Conservation (phyloP, 2,329 filamentous ascomycete genomes). For the Exophiala spinifera region DNA sequence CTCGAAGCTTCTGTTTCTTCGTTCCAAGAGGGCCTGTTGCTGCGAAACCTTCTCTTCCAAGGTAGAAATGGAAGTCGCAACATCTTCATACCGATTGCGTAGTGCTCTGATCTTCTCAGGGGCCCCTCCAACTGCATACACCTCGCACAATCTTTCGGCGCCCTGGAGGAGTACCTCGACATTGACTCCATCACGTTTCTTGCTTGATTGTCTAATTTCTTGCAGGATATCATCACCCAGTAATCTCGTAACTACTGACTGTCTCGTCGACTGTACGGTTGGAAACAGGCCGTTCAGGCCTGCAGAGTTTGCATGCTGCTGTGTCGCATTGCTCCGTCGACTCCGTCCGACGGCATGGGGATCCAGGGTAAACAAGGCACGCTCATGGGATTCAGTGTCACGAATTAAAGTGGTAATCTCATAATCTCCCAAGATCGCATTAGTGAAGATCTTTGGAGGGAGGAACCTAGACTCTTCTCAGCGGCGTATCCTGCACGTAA, state of each 20-base stretch:
- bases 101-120: slow-evolving; percentile 71
- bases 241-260: slow-evolving; percentile 78
- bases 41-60: slow-evolving; percentile 77
- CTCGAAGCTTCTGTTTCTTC: slow-evolving; percentile 63
- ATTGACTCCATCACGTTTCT: slow-evolving; percentile 68
- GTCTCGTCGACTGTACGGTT: slow-evolving; percentile 63
- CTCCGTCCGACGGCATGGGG: slow-evolving; percentile 56
- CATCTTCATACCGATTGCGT: slow-evolving; percentile 66
- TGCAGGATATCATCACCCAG: slow-evolving; percentile 83
- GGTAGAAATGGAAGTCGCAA: slow-evolving; percentile 70
- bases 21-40: slow-evolving; percentile 70
- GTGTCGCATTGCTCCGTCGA: neutral
- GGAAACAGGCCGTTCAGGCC: slow-evolving; percentile 39
- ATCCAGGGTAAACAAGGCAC: slow-evolving; percentile 89
- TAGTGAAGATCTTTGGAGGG: slow-evolving; percentile 90
- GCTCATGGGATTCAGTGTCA: slow-evolving; percentile 91
- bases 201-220: slow-evolving; percentile 63
- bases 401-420: slow-evolving; percentile 94
- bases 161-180: slow-evolving; percentile 80
- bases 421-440: slow-evolving; percentile 79
- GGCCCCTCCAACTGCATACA: slow-evolving; percentile 80
- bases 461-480: slow-evolving; percentile 63
- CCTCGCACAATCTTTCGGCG: slow-evolving; percentile 83
- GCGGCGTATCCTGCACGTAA: slow-evolving; percentile 9
- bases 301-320: neutral